phyloP scores from a whole-genome alignment of 2,329 filamentous ascomycete species.

The Seiridium cupressi region DNA sequence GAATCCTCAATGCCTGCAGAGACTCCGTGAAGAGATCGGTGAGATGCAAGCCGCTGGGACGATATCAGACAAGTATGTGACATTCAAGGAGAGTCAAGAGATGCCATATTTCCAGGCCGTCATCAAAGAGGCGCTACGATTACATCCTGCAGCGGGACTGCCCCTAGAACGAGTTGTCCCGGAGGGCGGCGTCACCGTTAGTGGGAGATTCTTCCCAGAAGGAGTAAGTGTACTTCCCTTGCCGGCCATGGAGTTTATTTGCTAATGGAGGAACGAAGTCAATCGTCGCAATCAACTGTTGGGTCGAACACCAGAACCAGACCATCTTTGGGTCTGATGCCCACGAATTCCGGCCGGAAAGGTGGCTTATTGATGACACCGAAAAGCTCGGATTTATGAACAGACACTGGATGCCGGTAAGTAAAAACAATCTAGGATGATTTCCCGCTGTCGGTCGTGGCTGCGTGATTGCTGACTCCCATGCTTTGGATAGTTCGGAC shows the following conservation, averaged over 20 bases:
- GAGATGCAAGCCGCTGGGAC: constrained; percentile 9
- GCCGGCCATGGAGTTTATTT: neutral
- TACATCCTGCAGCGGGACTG: constrained; percentile 22
- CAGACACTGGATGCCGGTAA: constrained; percentile 33
- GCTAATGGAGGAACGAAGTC: constrained; percentile 13
- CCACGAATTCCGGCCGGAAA: constrained; percentile 34
- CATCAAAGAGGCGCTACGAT: constrained; percentile 48
- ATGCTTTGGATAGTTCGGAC: constrained; percentile 30
- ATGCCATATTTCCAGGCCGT: constrained; percentile 50
- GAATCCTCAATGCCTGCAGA: constrained; percentile 13
- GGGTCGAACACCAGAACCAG: constrained; percentile 31
- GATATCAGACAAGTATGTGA: constrained; percentile 13
- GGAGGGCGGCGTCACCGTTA: constrained; percentile 21
- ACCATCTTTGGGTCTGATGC: constrained; percentile 31
- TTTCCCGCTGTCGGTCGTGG: neutral
- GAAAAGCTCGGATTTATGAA: constrained; percentile 23
- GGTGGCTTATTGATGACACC: constrained; percentile 33
- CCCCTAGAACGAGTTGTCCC: constrained; percentile 21
- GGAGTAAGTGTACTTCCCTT: constrained; percentile 9
- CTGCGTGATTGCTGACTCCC: neutral
- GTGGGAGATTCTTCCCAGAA: constrained; percentile 21
- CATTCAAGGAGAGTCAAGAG: constrained; percentile 23
- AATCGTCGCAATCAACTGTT: constrained; percentile 32
- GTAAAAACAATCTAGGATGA: neutral
- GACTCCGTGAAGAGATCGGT: constrained; percentile 19